Evolutionary conservation across 495 filamentous ascomycete species (phyloP), one percentile per base, ranked within the genome.

Genomic region (Aspergillus panamensis): DNA sequence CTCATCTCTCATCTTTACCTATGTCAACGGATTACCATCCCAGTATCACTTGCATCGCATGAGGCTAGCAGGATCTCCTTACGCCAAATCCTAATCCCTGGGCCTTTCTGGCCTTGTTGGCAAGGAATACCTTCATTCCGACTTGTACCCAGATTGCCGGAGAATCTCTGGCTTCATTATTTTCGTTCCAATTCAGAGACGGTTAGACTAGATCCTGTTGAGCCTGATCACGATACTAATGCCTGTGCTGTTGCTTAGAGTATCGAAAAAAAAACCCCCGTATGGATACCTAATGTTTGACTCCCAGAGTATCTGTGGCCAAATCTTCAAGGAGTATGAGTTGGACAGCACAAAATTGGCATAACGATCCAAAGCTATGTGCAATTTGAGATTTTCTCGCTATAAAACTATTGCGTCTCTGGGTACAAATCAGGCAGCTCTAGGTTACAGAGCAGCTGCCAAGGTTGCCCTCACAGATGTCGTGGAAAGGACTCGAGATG

Each of bases 31-130:
- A 42, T 56, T 47, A 12, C 25, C 47, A 64, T 56, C 61, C 61
- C 51, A 50, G 61, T 49, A 61, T 53, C 30, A 37, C 62, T 17
- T 61, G 58, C 58, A 64, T 55, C 37, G 43, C 49, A 55, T 57
- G 45, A 45, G 33, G 30, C 51, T 58, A 33, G 54, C 48, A 51
- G 49, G 37, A 44, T 48, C 44, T 29, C n/a, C 40, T 56, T 39
- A 32, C 52, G 53, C 49, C 43, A 35, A 25, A 17, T 17, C 19
- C 42, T 21, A 45, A 21, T 45, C 19, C 21, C 32, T 39, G 30
- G 25, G 30, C 19, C 48, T 5, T 14, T 40, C 21, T 20, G 32
- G 21, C 53, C 51, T 33, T 6, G 20, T 32, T 25, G 3, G 12
- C 14, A 48, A n/a, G 44, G 51, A 54, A 44, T 1, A 30, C 25